Evolutionary conservation across 805 yeast species (phyloP).

Genomic region (Ogataea siamensis): DNA sequence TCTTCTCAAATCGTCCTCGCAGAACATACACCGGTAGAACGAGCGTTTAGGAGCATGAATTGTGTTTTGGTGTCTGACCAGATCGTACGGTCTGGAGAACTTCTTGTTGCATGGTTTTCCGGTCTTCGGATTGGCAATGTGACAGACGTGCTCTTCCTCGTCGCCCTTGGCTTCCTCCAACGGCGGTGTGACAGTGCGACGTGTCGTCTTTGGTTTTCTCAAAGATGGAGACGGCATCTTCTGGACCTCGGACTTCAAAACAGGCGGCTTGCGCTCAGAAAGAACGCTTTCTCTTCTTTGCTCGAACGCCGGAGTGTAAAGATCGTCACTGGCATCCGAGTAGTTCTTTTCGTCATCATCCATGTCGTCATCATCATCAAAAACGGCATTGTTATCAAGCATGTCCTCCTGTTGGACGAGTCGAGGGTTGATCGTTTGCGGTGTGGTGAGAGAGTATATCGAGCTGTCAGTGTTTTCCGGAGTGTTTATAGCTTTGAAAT

Average conservation of each 20-base stretch:
- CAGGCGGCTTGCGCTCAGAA: constrained; percentile 20
- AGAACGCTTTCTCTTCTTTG: constrained; percentile 28
- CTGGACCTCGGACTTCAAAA: constrained; percentile 16
- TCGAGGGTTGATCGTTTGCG: constrained; percentile 28
- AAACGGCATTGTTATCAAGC: constrained; percentile 12
- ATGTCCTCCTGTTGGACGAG: constrained; percentile 21
- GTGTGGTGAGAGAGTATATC: constrained; percentile 30
- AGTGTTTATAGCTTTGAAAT: constrained; percentile 10
- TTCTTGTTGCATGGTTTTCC: constrained; percentile 68
- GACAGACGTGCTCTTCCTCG: constrained; percentile 51
- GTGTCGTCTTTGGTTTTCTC: constrained; percentile 21
- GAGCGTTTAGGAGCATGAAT: constrained; percentile 88
- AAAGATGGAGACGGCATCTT: constrained; percentile 22
- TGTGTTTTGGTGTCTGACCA: constrained; percentile 93
- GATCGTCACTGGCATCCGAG: constrained; percentile 28
- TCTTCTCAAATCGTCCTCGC: constrained; percentile 66
- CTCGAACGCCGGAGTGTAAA: constrained; percentile 32
- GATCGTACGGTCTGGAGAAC: constrained; percentile 92
- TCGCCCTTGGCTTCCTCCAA: constrained; percentile 10
- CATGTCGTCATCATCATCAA: constrained; percentile 20
- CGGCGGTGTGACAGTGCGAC: constrained; percentile 13
- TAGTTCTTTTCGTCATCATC: constrained; percentile 22
- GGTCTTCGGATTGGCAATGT: constrained; percentile 56
- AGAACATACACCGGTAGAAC: constrained; percentile 80
- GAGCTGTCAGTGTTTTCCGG: constrained; percentile 28